These are phyloP conservation scores for Colletotrichum trifolii DNA, from an alignment of 2,329 filamentous ascomycete genomes.

Conservation along the genomic window DNA sequence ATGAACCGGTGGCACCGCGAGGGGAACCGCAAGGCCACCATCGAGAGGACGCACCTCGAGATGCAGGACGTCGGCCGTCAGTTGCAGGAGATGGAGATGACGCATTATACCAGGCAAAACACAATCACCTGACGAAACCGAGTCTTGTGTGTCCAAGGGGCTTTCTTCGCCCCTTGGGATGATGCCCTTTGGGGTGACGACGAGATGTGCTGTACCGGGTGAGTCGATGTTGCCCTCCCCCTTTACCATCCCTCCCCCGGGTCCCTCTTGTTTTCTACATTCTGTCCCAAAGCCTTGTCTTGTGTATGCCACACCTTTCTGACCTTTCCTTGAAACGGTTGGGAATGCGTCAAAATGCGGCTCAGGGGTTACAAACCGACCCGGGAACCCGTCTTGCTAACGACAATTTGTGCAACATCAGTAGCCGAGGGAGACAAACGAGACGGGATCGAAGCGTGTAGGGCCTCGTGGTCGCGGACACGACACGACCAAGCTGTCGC, in stretches of 20 bases:
- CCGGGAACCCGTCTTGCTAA: slow-evolving; percentile 23
- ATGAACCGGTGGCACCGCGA: slow-evolving; percentile 82
- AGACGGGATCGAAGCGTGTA: not conserved
- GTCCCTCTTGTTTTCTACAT: not conserved
- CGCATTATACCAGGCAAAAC: slow-evolving; percentile 53
- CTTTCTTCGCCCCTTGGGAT: too few relatives aligned
- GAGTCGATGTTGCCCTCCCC: not conserved
- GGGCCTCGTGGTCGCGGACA: not conserved
- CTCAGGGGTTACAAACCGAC: slow-evolving; percentile 24
- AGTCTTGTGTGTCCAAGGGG: too few relatives aligned
- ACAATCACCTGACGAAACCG: slow-evolving; percentile 40
- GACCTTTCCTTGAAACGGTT: too few relatives aligned
- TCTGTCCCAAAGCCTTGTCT: too few relatives aligned
- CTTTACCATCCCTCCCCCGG: not conserved
- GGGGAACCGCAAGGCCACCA: slow-evolving; percentile 78
- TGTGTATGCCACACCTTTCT: too few relatives aligned
- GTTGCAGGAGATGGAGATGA: slow-evolving; percentile 58
- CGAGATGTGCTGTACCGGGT: too few relatives aligned
- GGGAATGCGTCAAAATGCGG: slow-evolving; percentile 6
- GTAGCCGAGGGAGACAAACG: slow-evolving; percentile 8
- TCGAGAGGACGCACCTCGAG: slow-evolving; percentile 76
- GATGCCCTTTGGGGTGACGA: too few relatives aligned
- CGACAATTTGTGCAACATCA: slow-evolving; percentile 12
- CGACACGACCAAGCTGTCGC: slow-evolving; percentile 3
- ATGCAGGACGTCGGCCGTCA: slow-evolving; percentile 74